Evolutionary conservation across 208 protist genomes (phyloP), one percentile per base, ranked within the genome.

Genomic region (Trypanosoma caninum): DNA sequence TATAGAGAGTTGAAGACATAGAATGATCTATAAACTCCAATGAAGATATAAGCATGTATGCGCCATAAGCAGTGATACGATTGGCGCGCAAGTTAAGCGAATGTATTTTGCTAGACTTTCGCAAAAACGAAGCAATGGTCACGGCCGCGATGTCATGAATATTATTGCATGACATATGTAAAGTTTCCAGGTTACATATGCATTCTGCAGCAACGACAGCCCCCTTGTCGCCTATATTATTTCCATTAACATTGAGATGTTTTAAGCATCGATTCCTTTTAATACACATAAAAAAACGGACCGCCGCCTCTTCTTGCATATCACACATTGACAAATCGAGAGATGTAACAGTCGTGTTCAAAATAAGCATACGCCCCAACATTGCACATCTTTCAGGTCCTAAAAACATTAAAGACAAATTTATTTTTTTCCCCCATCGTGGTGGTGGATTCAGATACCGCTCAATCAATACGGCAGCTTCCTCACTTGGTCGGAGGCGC

Each of bases 291-390:
- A 87, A 87, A 72, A 87, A 87, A 16, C 46, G 57, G 4, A 59
- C 40, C 18, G 80, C 69, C 7, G 52, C 69, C 28, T 46, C 41
- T 27, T 81, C 74, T 45, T 66, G 50, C 54, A 87, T 63, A 56
- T 87, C 66, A 65, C 76, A 84, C 68, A 80, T 76, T 42, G 73
- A 80, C 10, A 83, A 28, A 63, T 87, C 80, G 9, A 87, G 30
- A 11, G 65, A 72, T 10, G 80, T 83, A 27, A 87, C 68, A 13
- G 66, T 78, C 1, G 62, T 56, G 60, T 81, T 83, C 8, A 80
- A 52, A 57, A 83, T 80, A 4, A 87, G 51, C 47, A 79, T 83
- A 9, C 60, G 34, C 5, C 68, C 76, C 20, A 87, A 37, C 28
- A 41, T 33, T 14, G 75, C 22, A 51, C 76, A 87, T 48, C 65